phyloP scores from a whole-genome alignment of 1,284 basidiomycete species.

The Irpex sp. region DNA sequence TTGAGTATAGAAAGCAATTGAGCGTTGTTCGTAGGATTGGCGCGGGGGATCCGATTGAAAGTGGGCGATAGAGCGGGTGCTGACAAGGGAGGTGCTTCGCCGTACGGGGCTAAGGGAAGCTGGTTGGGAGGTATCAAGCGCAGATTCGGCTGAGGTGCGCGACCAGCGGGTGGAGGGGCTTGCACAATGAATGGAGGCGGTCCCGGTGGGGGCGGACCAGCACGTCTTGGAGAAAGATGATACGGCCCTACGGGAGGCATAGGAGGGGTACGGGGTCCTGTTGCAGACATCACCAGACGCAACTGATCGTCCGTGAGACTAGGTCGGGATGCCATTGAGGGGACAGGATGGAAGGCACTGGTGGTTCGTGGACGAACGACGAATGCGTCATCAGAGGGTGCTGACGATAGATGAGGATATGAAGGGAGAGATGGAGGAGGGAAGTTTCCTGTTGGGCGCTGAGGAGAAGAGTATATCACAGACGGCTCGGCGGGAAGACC shows the following conservation, averaged over 20 bases:
- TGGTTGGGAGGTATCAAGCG: conserved; percentile 15
- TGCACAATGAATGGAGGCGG: neutral
- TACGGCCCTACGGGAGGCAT: conserved; percentile 10
- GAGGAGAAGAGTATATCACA: conserved; percentile 32
- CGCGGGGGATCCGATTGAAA: conserved; percentile 12
- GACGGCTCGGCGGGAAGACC: conserved; percentile 14
- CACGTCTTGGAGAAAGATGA: conserved; percentile 3
- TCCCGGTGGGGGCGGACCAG: neutral
- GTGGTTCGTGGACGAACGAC: conserved; percentile 60
- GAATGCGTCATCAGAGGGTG: conserved; percentile 39
- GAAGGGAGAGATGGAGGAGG: conserved; percentile 9
- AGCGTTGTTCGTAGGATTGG: conserved; percentile 22
- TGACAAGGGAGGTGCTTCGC: conserved; percentile 14
- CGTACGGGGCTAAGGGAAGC: conserved; percentile 1
- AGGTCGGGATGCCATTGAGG: conserved; percentile 52
- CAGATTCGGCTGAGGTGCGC: conserved; percentile 3
- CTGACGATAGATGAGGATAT: conserved; percentile 14
- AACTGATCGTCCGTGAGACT: conserved; percentile 19
- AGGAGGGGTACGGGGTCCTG: conserved; percentile 14
- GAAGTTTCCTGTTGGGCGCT: conserved; percentile 12
- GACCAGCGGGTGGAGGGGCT: neutral
- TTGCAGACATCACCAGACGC: conserved; percentile 13
- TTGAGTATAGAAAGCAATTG: conserved; percentile 34
- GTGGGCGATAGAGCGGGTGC: conserved; percentile 18
- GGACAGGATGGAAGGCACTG: conserved; percentile 42